Evolutionary conservation across 176 grass and related monocot species (phyloP), one percentile per base, ranked within the genome.

Genomic region (Oryza brachyantha): DNA sequence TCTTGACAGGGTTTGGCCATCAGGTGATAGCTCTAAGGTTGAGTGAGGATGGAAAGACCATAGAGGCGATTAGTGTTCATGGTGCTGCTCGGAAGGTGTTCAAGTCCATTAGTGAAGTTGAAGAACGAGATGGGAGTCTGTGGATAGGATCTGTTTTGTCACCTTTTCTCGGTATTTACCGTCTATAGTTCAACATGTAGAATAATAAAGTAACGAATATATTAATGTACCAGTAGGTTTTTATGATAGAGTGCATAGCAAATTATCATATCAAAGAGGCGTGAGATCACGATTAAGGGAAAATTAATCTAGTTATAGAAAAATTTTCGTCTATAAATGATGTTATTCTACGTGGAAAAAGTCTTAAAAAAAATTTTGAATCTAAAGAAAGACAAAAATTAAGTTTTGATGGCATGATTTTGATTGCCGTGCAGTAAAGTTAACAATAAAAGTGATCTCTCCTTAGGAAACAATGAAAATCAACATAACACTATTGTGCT

Each of bases 131-230:
- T 16, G 84, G 84, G 0, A 76, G 32, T 34, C 17, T 83, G 1
- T 93, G 82, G 79, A 66, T 90, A 31, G 91, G 81, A 2, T 90
- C 84, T 19, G 91, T 93, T 11, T 36, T 67, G 68, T 87, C 72
- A 16, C 87, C 87, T 52, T 87, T 79, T 61, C 66, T 89, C 64
- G 81, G 81, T 22, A 36, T 76, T 10, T 77, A 81, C 6, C 22
- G 5, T 2, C 14, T 81, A 24, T 85, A 81, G 21, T 43, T 24
- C 8, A 22, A 10, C 13, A 50, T 5, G 7, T 2, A 5, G 5
- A 50, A 12, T 0, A 52, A 57, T 10, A 57, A 46, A 57, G n/a
- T 9, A 10, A n/a, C 9, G 8, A 57, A 24, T 7, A 57, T 24
- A 57, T 24, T 10, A 57, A 8, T 57, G 8, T 57, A 57, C 2